These are phyloP conservation scores for Verticillium nonalfalfae DNA, from an alignment of 2,329 filamentous ascomycete genomes.

Conservation along the genomic window DNA sequence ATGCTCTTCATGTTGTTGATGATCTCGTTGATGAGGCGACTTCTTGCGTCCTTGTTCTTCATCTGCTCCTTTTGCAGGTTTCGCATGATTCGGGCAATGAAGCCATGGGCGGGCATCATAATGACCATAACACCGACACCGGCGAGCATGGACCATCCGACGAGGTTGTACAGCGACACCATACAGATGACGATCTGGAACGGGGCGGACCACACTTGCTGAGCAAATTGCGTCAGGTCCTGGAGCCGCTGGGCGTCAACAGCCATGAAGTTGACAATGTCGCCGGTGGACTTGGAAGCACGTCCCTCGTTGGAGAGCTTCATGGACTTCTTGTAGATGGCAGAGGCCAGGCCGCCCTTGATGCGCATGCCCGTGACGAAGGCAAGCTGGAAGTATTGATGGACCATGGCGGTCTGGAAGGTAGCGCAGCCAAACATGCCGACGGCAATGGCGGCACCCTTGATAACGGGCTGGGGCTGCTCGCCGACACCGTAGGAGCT, in stretches of 20 bases:
- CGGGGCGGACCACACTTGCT: constrained; percentile 93
- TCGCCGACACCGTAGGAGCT: constrained; percentile 62
- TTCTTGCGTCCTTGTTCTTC: constrained; percentile 97
- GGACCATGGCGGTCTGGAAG: constrained; percentile 81
- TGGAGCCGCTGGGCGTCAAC: constrained; percentile 94
- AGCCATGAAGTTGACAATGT: constrained; percentile 99
- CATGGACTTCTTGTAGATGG: constrained; percentile 89
- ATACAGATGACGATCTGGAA: constrained; percentile 97
- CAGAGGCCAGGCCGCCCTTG: constrained; percentile 81
- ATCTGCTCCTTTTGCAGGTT: constrained; percentile 92
- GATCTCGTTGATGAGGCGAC: constrained; percentile 92
- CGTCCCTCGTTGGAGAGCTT: constrained; percentile 90
- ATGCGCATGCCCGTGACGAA: constrained; percentile 97
- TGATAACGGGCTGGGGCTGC: constrained; percentile 67
- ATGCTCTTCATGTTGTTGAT: constrained; percentile 99
- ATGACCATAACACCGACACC: constrained; percentile 92
- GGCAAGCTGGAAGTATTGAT: constrained; percentile 94
- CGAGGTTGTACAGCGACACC: constrained; percentile 90
- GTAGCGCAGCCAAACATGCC: constrained; percentile 88
- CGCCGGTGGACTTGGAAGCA: constrained; percentile 82
- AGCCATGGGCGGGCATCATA: constrained; percentile 94
- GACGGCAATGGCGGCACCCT: constrained; percentile 81
- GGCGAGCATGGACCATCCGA: constrained; percentile 91
- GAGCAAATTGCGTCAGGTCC: constrained; percentile 90
- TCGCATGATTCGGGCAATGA: constrained; percentile 91